Base-by-base conservation (phyloP, 2,329 filamentous ascomycete species). In the Phaeosphaeriaceae sp. region DNA sequence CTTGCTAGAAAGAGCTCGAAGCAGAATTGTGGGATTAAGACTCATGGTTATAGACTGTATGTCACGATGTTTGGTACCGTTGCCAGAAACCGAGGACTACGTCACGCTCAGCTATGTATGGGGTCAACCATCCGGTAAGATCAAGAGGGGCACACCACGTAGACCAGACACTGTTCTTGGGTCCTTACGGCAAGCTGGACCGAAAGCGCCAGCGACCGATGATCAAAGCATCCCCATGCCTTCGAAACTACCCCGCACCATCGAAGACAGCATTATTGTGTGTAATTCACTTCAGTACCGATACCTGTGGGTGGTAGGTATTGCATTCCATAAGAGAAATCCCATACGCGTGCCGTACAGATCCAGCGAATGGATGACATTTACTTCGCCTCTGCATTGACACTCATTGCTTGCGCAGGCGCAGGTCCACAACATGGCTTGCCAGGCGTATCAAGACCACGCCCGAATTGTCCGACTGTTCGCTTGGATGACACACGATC, bases 71-170 rank as follows among this genome's bases (percentile, higher is more conserved):
- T 17, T 51, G 15, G 21, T 51, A 33, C 11, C 15, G 17, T 36
- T 51, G 19, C 49, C 49, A 13, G 31, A 10, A 25, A 22, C 24
- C 13, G 15, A 48, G 10, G 41, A 53, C 31, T 53, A 53, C n/a
- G 42, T 48, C 15, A 53, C 51, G 20, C 41, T 53, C 20, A 53
- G 51, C 15, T 53, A 53, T 40, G 41, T 36, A 7, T 53, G 51
- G 51, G 51, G 42, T 19, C 25, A 15, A 19, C 3, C 48, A 49
- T 53, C 57, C 1, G 67, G 67, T 3, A 6, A 17, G 7, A 51
- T 51, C 19, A 40, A 22, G 33, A 33, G 49, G 27, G 41, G 36
- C 4, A 51, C 41, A 27, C 36, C 40, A n/a, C 17, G 49, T 25
- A 44, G 36, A 44, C 49, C 48, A 11, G 48, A 49, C 31, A 21